phyloP scores from a whole-genome alignment of 768 basidiomycete genomes.

The Clathrus columnatus region DNA sequence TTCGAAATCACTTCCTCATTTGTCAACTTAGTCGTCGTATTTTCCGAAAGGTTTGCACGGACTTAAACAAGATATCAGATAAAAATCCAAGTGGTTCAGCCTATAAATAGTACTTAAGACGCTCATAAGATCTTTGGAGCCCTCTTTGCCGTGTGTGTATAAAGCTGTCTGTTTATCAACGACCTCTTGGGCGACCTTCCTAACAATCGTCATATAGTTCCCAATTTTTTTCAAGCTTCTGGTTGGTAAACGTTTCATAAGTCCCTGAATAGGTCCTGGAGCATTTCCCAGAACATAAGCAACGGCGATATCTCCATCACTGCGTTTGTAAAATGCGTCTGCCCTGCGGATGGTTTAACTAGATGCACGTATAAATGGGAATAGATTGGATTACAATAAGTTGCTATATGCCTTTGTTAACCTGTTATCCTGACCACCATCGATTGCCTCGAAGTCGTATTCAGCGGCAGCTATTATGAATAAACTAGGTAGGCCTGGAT shows the following conservation, averaged over 20 bases:
- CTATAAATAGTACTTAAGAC: not conserved
- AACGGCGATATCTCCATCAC: not conserved
- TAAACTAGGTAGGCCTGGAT: not conserved
- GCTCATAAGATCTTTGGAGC: conserved; percentile 1
- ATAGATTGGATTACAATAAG: not conserved
- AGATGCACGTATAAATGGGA: not conserved
- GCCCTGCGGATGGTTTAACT: not conserved
- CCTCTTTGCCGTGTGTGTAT: not conserved
- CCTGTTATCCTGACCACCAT: not conserved
- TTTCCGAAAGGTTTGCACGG: conserved; percentile 4
- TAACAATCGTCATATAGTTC: not conserved
- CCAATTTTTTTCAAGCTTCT: not conserved
- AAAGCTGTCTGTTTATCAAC: not conserved
- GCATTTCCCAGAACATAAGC: not conserved
- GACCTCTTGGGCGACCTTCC: not conserved
- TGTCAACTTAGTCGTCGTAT: not conserved
- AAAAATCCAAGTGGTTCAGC: not conserved
- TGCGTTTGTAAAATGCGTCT: not conserved
- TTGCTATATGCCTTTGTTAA: not conserved
- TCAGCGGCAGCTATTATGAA: conserved; percentile 1
- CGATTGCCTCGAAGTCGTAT: not conserved
- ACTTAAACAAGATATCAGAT: not conserved
- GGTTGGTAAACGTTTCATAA: not conserved
- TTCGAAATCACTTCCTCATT: not conserved
- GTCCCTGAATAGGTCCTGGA: not conserved